Evolutionary conservation across 148 eudicot genomes (phyloP), one percentile per base, ranked within the genome.

Genomic region (Pharnaceum exiguum): DNA sequence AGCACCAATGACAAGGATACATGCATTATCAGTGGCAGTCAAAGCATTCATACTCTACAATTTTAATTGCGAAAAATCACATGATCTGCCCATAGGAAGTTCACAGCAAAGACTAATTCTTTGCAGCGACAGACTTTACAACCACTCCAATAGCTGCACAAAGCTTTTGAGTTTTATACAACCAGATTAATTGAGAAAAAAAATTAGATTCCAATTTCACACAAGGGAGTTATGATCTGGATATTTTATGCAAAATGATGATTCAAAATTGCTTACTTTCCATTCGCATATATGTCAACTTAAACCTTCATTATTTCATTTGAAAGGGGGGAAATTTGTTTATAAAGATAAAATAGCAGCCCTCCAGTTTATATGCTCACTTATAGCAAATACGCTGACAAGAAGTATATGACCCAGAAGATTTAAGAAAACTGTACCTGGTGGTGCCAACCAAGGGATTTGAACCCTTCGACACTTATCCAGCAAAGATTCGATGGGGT

Each of bases 391-490:
- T 28, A 33, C 57, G 51, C 53, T 53, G 65, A 69, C 54, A 70
- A 47, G 58, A 59, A 58, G 33, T 32, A 60, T 47, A 71, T 42
- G 24, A 55, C 5, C 66, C 65, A 62, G 51, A 60, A 51, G 61
- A 67, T 35, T 56, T 56, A 58, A 54, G 51, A 44, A 55, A 54
- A 71, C 55, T 73, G 55, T 93, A 93, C 99, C 99, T 93, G 90
- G 75, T 35, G 99, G 99, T 44, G 62, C 70, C 77, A 38, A 67
- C 99, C 99, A 93, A 29, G 78, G 79, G 57, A 93, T 77, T 71
- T 71, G 89, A 42, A 82, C 67, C 53, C 78, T 83, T 78, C 68
- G 81, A 62, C 72, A 81, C 68, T 71, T 85, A 35, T 81, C 89
- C 74, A 60, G 54, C 28, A 70, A 62, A 55, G 85, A 74, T 65